Base-by-base conservation (phyloP, 192 early-diverging fungal genomes). In the Chytriomyces hyalinus region DNA sequence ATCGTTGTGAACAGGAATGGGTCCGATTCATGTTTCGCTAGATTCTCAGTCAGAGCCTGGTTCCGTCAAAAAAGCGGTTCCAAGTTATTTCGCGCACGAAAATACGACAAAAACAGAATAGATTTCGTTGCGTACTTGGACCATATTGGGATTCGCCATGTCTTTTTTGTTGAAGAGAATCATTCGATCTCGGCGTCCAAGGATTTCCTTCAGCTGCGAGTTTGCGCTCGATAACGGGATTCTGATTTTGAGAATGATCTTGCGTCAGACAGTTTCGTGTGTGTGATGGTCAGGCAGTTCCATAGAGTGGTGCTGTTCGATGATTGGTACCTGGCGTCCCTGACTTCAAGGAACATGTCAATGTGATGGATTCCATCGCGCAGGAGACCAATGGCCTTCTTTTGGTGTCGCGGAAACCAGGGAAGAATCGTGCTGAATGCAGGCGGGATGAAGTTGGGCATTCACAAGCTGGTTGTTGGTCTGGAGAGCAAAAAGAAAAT, bases 121-220 rank as follows among this genome's bases (percentile, higher is more conserved):
- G 24, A 13, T 15, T 22, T 11, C 11, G 15, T 67, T 20, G 45
- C 62, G 15, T 43, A 85, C 84, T 77, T 80, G 76, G 20, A 44
- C 51, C 73, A 85, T 76, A 61, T 84, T 76, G 6, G 86, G 83
- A 64, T 93, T 90, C 0, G 95, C 94, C 44, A 99, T 83, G 82
- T 99, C 97, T 28, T 84, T 80, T 83, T 97, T 99, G 87, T 97
- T 99, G 86, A 95, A 96, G 7, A 97, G 90, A 20, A 99, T 87
- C 3, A 97, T 78, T 6, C 94, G 85, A 11, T 91, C 85, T 65
- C 93, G 88, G 47, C 77, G 67, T 20, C 90, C 89, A 77, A 87
- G 93, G 88, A 80, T 15, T 0, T 79, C 68, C 8, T 81, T 75
- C 77, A 96, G 92, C 74, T 91, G 90, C 63, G 90, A 88, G 82